Base-by-base conservation (phyloP, 257 asterid genomes). In the Rauvolfia tetraphylla region DNA sequence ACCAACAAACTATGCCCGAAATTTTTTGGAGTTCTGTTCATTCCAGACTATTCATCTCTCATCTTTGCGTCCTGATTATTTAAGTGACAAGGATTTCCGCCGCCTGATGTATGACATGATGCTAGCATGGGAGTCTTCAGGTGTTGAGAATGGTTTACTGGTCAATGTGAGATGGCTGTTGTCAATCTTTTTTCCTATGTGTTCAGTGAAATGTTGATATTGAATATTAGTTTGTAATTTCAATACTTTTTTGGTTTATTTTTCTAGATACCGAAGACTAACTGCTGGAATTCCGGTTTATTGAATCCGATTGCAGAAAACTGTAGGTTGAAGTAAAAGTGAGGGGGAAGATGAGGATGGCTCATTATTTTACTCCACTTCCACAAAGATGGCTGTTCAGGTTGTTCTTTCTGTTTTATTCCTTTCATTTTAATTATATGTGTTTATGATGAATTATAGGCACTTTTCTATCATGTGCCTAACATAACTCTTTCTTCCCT, bases 71-170 rank as follows among this genome's bases (percentile, higher is more conserved):
- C 84, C 92, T 56, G 86, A 91, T 85, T 93, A 90, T 79, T 76
- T 93, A 80, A 86, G 86, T 29, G 86, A 89, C 79, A 89, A 84
- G 81, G 92, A 90, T 63, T 93, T 93, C 81, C 88, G 91, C 56
- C 86, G 87, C 58, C 87, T 91, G 78, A 87, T 88, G 78, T 93
- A 90, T 82, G 98, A 93, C 81, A 91, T 93, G 96, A 93, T 93
- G 98, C 86, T 91, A 68, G 97, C 98, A 59, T 93, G 98, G 98
- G 98, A 93, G 85, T 88, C 73, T 72, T 93, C 97, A 69, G 89
- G 84, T 69, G 84, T 75, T 67, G 89, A 84, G 56, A 86, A 75
- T 81, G 83, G 81, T 74, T 81, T 71, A 62, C 78, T 79, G 46
- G 84, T 85, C 79, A 68, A 71, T 22, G 97, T 93, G 81, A 76